These are phyloP conservation scores for Pseudogymnoascus sp. DNA, from an alignment of 2,329 filamentous ascomycete species.

Conservation along the genomic window DNA sequence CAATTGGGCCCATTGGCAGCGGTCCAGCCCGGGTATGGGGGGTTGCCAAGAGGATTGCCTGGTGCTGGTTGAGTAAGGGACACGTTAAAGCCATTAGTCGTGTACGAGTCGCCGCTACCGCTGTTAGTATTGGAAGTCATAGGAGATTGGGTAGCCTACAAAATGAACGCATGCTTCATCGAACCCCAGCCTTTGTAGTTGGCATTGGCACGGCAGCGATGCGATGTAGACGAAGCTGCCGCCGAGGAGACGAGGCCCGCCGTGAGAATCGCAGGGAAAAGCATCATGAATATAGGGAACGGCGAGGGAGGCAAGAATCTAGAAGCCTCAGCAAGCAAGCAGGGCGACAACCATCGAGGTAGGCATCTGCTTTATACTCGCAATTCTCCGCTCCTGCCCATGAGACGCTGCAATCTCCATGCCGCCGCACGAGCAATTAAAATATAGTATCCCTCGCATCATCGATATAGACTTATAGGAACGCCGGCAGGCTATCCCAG, in stretches of 20 bases:
- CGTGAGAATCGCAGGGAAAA: background rate
- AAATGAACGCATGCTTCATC: constrained; percentile 36
- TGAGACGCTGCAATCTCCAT: background rate
- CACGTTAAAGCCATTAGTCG: constrained; percentile 32
- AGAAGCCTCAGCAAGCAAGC: background rate
- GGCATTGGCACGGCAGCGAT: constrained; percentile 22
- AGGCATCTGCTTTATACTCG: background rate
- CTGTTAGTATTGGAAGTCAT: background rate
- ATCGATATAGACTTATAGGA: background rate
- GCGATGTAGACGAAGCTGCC: background rate
- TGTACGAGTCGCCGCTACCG: constrained; percentile 35
- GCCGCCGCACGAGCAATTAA: background rate
- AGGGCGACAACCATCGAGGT: background rate
- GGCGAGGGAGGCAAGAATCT: background rate
- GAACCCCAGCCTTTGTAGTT: constrained; percentile 32
- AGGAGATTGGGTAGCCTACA: constrained; percentile 26
- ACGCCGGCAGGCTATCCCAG: background rate
- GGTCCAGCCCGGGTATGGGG: constrained; percentile 33
- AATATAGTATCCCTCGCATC: constrained; percentile 5
- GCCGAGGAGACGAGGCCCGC: background rate
- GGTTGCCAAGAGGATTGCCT: constrained; percentile 34
- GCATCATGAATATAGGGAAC: background rate
- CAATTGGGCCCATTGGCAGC: constrained; percentile 44
- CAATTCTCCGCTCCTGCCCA: background rate
- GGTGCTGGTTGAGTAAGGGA: constrained; percentile 29